Percentiles rank a stretch among this genome's conserved stretches.
Evolutionary conservation across 148 eudicot species (phyloP).

Genomic region (Fallopia convolvulus): DNA sequence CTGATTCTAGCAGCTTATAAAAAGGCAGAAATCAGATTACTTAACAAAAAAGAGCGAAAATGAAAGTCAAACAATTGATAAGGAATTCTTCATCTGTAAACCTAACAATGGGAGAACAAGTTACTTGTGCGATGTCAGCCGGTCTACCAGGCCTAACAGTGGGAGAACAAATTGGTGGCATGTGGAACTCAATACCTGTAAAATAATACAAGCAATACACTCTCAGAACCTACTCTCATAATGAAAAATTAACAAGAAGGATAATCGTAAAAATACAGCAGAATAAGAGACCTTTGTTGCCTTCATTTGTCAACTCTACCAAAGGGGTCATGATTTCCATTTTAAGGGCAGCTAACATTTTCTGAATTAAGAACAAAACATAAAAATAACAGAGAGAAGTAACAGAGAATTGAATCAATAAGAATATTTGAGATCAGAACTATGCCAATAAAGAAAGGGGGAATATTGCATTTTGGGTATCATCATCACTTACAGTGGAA

Average conservation of each 20-base stretch:
- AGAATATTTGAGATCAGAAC: too few species aligned
- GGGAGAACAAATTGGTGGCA: slow-evolving; percentile 97
- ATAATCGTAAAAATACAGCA: neutral
- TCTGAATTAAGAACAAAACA: slow-evolving; percentile 30
- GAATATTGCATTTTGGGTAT: neutral
- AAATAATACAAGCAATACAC: slow-evolving; percentile 8
- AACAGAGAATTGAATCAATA: neutral
- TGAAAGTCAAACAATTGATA: too few species aligned
- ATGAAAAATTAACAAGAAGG: neutral
- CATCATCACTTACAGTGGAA: slow-evolving; percentile 53
- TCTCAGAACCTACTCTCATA: neutral
- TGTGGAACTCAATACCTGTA: slow-evolving; percentile 87
- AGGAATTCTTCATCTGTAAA: too few species aligned
- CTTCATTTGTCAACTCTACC: slow-evolving; percentile 69
- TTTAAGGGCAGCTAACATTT: slow-evolving; percentile 88
- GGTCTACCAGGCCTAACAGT: slow-evolving; percentile 85
- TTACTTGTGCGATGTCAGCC: slow-evolving; percentile 68
- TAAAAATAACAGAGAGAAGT: neutral
- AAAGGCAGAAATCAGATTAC: too few species aligned
- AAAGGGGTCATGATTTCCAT: slow-evolving; percentile 91
- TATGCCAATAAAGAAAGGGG: neutral
- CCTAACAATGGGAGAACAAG: too few species aligned
- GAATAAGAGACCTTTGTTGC: slow-evolving; percentile 49
- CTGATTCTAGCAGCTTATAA: too few species aligned
- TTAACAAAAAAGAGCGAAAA: too few species aligned